Base-by-base conservation (phyloP, 1,284 basidiomycete genomes). In the Ganoderma sp. region DNA sequence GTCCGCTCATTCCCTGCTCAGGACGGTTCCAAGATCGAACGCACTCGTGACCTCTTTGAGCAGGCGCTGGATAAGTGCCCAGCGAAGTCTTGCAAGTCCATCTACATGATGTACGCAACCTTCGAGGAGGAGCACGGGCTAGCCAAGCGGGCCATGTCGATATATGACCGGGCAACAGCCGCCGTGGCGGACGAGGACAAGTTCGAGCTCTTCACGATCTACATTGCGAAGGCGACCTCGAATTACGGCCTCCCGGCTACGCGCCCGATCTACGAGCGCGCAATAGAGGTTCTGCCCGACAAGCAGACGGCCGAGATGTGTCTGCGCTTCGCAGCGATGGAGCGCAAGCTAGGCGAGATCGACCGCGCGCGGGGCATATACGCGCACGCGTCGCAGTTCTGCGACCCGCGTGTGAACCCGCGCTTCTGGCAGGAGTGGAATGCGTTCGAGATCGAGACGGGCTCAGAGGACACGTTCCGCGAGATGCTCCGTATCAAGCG, bases 401-500 rank as follows among this genome's bases (percentile, higher is more conserved):
- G 97, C 81, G 98, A 99, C 79, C 97, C 97, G 22, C 88, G 97
- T 43, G 88, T 93, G 71, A 87, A 93, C 76, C 88, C 94, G 62
- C 91, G 91, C 70, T 99, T 99, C 85, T 99, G 98, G 97, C 82
- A 87, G 61, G 95, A 97, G 79, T 99, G 97, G 97, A 97, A 99
- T 80, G 85, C 85, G 63, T 99, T 99, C 82, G 97, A 99, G 82
- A 95, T 99, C 79, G 96, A 98, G 80, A 96, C 95, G 1, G 97
- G 97, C 0, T 97, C 95, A 0, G 98, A 99, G 80, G 97, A 99
- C 78, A 99, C 97, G 0, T 99, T 99, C 90, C 86, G 97, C 74
- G 97, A 99, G 83, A 98, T 99, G 95, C 82, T 99, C 69, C 91
- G 98, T 50, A 98, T 99, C 85, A 98, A 98, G 82, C 90, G 98